phyloP scores from a whole-genome alignment of 495 filamentous ascomycete species.

The Beverwykella pulmonaria region DNA sequence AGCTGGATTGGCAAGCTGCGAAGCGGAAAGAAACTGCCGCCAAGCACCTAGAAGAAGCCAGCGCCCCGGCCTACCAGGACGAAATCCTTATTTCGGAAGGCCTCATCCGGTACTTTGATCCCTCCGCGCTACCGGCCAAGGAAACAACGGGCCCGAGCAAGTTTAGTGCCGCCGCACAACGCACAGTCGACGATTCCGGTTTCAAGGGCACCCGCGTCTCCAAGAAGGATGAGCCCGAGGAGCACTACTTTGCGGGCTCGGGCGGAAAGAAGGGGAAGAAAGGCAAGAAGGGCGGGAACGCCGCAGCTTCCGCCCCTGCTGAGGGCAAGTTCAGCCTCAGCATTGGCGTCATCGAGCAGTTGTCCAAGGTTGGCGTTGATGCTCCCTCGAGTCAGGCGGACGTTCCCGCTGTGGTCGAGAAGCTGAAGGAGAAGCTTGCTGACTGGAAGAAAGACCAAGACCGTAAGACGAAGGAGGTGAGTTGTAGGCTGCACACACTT shows the following conservation, averaged over 20 bases:
- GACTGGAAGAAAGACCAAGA: constrained; percentile 92
- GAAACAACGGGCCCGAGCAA: constrained; percentile 64
- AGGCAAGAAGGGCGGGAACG: constrained; percentile 69
- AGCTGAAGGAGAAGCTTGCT: constrained; percentile 87
- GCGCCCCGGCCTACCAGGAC: constrained; percentile 81
- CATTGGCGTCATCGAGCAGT: constrained; percentile 87
- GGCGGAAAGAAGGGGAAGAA: constrained; percentile 92
- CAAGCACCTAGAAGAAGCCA: constrained; percentile 88
- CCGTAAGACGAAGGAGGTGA: constrained; percentile 86
- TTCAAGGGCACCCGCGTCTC: constrained; percentile 77
- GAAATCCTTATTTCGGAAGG: constrained; percentile 86
- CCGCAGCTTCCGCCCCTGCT: constrained; percentile 46
- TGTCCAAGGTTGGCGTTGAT: constrained; percentile 77
- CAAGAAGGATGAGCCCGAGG: constrained; percentile 82
- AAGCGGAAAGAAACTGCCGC: constrained; percentile 80
- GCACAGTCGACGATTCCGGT: constrained; percentile 75
- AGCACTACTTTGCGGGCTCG: constrained; percentile 80
- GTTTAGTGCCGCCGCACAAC: constrained; percentile 75
- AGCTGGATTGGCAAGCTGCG: constrained; percentile 70
- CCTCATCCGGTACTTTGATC: constrained; percentile 89
- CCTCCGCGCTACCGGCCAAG: constrained; percentile 65
- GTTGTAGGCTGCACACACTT: constrained; percentile 37
- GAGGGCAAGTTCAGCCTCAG: constrained; percentile 79
- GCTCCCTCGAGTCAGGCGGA: constrained; percentile 83
- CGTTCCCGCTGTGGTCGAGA: constrained; percentile 75